These are phyloP conservation scores for Bolboschoenoplectus hybrid DNA, from an alignment of 202 grass and related monocot species.

Conservation along the genomic window DNA sequence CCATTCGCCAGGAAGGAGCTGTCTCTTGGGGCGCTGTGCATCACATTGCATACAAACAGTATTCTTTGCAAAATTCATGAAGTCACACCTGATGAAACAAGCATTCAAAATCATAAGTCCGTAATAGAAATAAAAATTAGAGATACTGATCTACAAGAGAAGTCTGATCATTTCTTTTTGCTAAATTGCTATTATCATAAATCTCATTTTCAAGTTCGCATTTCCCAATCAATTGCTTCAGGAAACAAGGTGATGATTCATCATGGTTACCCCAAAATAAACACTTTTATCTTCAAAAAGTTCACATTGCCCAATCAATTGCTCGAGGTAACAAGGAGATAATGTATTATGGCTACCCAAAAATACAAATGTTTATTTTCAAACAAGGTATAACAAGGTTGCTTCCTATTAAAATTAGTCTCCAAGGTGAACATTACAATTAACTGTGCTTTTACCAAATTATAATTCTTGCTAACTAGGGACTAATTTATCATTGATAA, in stretches of 20 bases:
- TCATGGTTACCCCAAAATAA: background rate
- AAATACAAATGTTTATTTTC: background rate
- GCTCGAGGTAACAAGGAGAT: background rate
- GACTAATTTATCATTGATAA: background rate
- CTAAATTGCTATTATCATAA: constrained; percentile 10
- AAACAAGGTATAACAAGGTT: background rate
- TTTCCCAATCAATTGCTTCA: background rate
- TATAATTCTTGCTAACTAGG: background rate
- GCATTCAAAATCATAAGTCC: constrained; percentile 1
- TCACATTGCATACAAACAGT: constrained; percentile 89
- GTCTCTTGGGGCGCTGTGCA: constrained; percentile 86
- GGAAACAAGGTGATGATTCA: background rate
- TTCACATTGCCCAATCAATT: background rate
- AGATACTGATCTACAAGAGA: background rate
- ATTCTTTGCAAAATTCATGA: constrained; percentile 99
- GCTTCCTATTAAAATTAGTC: background rate
- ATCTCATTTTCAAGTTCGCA: background rate
- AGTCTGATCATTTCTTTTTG: background rate
- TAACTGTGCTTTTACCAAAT: background rate
- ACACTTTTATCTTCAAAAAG: background rate
- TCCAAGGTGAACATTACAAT: background rate
- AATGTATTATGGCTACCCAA: background rate
- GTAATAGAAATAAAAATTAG: background rate
- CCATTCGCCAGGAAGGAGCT: constrained; percentile 95
- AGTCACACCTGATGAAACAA: constrained; percentile 83